Evolutionary conservation across 768 basidiomycete species (phyloP).

Genomic region (Pleurotus tuber-regium): DNA sequence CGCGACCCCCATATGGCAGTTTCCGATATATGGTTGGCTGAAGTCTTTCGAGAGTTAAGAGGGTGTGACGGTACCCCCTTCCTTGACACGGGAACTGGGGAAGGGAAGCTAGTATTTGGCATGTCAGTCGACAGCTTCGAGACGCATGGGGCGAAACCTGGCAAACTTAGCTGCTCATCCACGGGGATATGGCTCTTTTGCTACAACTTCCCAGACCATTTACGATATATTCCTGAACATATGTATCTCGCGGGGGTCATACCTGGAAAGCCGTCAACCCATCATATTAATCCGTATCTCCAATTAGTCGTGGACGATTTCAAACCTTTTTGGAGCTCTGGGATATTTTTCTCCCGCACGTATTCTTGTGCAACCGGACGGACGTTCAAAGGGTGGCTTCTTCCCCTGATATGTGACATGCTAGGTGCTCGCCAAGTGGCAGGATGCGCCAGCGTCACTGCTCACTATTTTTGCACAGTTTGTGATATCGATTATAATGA

Average conservation of each 20-base stretch:
- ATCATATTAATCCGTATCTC: conserved; percentile 5
- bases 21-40: conserved; percentile 1
- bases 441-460: background rate
- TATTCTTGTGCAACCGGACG: background rate
- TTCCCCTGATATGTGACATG: conserved; percentile 3
- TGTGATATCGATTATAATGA: conserved; percentile 14
- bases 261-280: conserved; percentile 1
- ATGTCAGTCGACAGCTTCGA: conserved; percentile 4
- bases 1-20: background rate
- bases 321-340: background rate
- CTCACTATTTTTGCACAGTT: conserved; percentile 22
- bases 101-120: background rate
- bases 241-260: conserved; percentile 7
- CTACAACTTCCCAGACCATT: background rate
- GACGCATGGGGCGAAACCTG: background rate
- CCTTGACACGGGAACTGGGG: background rate
- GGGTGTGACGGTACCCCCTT: background rate
- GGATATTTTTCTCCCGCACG: conserved; percentile 2
- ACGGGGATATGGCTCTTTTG: conserved; percentile 1
- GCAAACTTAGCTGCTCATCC: background rate
- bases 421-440: conserved; percentile 3
- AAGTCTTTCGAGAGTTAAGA: background rate
- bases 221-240: conserved; percentile 5
- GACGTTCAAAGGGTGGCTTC: background rate
- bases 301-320: background rate